phyloP scores from a whole-genome alignment of 345 rosid species.

The Populus euphratica region DNA sequence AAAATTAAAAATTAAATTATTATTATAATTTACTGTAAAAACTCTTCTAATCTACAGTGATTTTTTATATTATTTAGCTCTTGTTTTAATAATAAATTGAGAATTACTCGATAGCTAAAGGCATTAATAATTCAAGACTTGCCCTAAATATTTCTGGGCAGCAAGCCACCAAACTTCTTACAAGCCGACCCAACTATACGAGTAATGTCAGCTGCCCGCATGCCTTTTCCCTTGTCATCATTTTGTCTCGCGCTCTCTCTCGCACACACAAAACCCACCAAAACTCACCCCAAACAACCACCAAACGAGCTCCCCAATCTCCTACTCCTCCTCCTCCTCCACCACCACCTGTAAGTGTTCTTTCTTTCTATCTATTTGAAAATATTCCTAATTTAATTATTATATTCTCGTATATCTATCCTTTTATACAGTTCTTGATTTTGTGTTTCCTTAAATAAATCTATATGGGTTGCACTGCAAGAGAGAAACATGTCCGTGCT shows the following conservation, averaged over 20 bases:
- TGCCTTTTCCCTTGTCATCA: constrained; percentile 1
- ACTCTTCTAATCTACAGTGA: no score
- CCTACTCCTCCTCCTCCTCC: background rate
- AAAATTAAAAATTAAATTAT: no score
- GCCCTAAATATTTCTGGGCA: background rate
- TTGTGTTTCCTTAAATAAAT: background rate
- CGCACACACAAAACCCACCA: background rate
- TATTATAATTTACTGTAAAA: no score
- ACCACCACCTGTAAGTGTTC: background rate
- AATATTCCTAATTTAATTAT: background rate
- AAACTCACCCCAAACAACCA: background rate
- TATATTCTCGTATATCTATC: background rate
- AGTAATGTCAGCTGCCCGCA: background rate
- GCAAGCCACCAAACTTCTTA: background rate
- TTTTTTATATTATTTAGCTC: no score
- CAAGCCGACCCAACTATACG: background rate
- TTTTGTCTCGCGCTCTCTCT: background rate
- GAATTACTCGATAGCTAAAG: background rate
- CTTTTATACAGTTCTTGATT: background rate
- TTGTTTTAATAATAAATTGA: background rate
- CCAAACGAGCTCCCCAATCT: background rate
- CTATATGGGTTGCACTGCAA: constrained; percentile 62
- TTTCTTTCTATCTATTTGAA: background rate
- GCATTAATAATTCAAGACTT: background rate
- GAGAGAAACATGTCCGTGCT: constrained; percentile 56